Evolutionary conservation across 352 stramenopile genomes (phyloP).

Genomic region (Paralagenidium karlingii): DNA sequence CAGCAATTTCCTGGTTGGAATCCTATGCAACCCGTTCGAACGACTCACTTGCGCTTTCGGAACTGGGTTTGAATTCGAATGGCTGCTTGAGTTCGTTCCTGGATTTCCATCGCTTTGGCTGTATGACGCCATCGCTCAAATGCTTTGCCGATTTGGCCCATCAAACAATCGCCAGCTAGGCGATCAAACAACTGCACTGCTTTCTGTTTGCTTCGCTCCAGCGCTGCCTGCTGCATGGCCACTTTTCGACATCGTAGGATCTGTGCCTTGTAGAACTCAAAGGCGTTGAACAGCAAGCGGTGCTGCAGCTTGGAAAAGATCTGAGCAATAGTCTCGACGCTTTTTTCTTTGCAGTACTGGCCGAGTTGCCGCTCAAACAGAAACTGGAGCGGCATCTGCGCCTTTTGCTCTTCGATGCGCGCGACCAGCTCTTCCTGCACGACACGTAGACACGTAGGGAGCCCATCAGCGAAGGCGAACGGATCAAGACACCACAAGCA

Average conservation of each 20-base stretch:
- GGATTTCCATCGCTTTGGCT: neutral
- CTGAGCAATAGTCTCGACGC: constrained; percentile 28
- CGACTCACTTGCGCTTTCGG: too few relatives aligned
- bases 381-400: constrained; percentile 46
- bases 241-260: constrained; percentile 5
- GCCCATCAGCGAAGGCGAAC: too few relatives aligned
- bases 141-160: neutral
- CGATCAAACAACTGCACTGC: constrained; percentile 36
- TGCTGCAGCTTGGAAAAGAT: constrained; percentile 67
- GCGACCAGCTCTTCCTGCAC: constrained; percentile 19
- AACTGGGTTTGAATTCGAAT: constrained; percentile 2
- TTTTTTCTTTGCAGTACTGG: constrained; percentile 39
- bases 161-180: too few relatives aligned
- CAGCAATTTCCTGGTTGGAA: too few relatives aligned
- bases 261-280: constrained; percentile 27
- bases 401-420: constrained; percentile 37
- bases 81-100: constrained; percentile 1
- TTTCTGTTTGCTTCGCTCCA: constrained; percentile 13
- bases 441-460: too few relatives aligned
- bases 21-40: too few relatives aligned
- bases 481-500: too few relatives aligned
- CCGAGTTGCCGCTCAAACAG: constrained; percentile 61
- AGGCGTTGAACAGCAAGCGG: constrained; percentile 27
- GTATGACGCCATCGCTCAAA: too few relatives aligned
- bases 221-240: constrained; percentile 14